phyloP scores from a whole-genome alignment of 2,329 filamentous ascomycete species.

The Leptographium flavum region DNA sequence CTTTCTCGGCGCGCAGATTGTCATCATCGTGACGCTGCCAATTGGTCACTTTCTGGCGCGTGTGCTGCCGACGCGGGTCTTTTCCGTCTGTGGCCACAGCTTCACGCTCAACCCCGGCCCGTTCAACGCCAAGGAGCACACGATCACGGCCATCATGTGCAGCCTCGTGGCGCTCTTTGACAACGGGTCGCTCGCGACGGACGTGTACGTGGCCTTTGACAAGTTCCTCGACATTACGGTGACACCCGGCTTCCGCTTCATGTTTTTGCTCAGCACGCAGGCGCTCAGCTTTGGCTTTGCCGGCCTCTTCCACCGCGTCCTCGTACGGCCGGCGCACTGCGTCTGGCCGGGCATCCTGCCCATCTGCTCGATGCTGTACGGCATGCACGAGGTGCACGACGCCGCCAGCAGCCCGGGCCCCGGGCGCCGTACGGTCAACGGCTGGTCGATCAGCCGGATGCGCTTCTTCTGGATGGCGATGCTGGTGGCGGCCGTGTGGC shows the following conservation, averaged over 20 bases:
- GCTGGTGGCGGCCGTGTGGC: conserved; percentile 33
- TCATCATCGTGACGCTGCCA: conserved; percentile 23
- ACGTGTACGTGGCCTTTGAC: conserved; percentile 27
- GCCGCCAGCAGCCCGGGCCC: too few relatives aligned
- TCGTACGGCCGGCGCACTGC: conserved; percentile 36
- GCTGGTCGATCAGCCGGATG: conserved; percentile 3
- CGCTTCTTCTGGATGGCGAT: conserved; percentile 30
- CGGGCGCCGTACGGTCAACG: conserved; percentile 1
- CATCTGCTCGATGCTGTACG: conserved; percentile 30
- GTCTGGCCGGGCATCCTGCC: conserved; percentile 36
- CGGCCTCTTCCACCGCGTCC: conserved; percentile 32
- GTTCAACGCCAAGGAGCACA: conserved; percentile 46
- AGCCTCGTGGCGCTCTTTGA: conserved; percentile 28
- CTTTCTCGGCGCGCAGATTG: too few relatives aligned
- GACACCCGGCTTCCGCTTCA: conserved; percentile 29
- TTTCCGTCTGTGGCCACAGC: conserved; percentile 31
- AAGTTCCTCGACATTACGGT: conserved; percentile 19
- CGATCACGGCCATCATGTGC: conserved; percentile 45
- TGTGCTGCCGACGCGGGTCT: conserved; percentile 33
- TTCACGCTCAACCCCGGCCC: conserved; percentile 40
- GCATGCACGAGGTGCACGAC: conserved; percentile 36
- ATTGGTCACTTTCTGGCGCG: conserved; percentile 33
- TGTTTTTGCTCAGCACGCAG: conserved; percentile 34
- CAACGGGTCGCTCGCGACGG: conserved; percentile 21
- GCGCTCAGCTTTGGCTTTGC: conserved; percentile 42